Percentiles rank a stretch among this genome's conserved stretches.
These are phyloP conservation scores for Planoprotostelium fungivorum DNA, from an alignment of 78 protist species.

Conservation along the genomic window DNA sequence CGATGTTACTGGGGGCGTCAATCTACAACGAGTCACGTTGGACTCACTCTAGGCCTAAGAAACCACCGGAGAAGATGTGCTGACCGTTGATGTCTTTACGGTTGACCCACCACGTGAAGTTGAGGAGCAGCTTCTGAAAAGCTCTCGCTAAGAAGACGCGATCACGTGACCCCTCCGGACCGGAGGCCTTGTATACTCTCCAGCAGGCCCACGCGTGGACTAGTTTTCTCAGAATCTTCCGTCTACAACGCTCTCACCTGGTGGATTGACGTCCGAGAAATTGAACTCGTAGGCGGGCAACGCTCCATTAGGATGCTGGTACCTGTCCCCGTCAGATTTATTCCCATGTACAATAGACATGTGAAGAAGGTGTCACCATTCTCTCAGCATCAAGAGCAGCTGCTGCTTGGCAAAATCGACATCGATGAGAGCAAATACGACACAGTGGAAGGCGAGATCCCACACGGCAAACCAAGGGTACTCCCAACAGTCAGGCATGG, in stretches of 20 bases:
- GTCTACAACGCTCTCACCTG: constrained; percentile 14
- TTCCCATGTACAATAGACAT: neutral
- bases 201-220: constrained; percentile 56
- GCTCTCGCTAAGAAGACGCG: constrained; percentile 31
- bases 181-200: constrained; percentile 36
- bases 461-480: constrained; percentile 65
- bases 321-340: constrained; percentile 10
- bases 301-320: constrained; percentile 66
- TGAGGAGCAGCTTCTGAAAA: constrained; percentile 72
- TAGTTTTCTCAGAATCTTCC: constrained; percentile 15
- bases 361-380: constrained; percentile 61
- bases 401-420: constrained; percentile 69
- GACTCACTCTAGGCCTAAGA: constrained; percentile 28
- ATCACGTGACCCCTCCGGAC: constrained; percentile 22
- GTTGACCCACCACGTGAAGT: constrained; percentile 83
- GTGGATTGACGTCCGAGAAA: constrained; percentile 68
- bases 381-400: constrained; percentile 52
- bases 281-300: constrained; percentile 74
- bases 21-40: constrained; percentile 11
- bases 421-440: constrained; percentile 59
- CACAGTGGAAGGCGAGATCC: constrained; percentile 75
- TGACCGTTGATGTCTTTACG: constrained; percentile 62
- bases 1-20: constrained; percentile 52
- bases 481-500: constrained; percentile 81
- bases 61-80: constrained; percentile 64